Conservation (phyloP, 169 alveolate species). For the Plasmodium inui region DNA sequence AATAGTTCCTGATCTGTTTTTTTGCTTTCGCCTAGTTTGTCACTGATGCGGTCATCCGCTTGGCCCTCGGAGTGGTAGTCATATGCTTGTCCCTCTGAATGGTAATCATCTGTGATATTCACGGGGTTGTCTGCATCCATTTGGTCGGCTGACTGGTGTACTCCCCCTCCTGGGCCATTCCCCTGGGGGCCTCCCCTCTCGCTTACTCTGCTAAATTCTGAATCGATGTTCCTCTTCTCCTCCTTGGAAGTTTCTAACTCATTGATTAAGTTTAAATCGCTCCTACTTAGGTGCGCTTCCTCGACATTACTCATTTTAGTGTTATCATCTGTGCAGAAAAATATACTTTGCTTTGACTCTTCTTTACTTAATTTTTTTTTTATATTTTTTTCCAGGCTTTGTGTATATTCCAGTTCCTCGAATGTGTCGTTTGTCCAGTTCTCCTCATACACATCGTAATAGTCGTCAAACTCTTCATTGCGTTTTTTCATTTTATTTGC, state of each 20-base stretch:
- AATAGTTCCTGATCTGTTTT: conserved; percentile 10
- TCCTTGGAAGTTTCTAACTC: neutral
- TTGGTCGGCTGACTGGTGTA: neutral
- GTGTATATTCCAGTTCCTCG: conserved; percentile 52
- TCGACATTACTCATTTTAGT: conserved; percentile 3
- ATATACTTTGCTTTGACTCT: conserved; percentile 39
- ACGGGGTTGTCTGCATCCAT: neutral
- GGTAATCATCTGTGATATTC: neutral
- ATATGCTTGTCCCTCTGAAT: neutral
- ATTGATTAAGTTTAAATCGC: neutral
- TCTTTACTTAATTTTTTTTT: conserved; percentile 50
- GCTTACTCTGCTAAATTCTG: neutral
- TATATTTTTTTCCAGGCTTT: conserved; percentile 63
- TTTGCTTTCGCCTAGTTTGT: conserved; percentile 10
- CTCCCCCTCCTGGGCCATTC: neutral
- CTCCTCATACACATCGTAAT: conserved; percentile 60
- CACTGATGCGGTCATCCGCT: neutral
- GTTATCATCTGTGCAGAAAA: conserved; percentile 40
- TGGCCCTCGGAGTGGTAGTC: neutral
- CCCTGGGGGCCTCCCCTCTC: neutral
- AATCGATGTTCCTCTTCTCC: neutral
- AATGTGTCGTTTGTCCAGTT: conserved; percentile 65
- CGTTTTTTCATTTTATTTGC: conserved; percentile 23
- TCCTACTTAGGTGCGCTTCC: neutral
- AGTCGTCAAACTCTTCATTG: conserved; percentile 53